Conservation (phyloP, 805 yeast species). For the Myxozyma vanderwaltii region DNA sequence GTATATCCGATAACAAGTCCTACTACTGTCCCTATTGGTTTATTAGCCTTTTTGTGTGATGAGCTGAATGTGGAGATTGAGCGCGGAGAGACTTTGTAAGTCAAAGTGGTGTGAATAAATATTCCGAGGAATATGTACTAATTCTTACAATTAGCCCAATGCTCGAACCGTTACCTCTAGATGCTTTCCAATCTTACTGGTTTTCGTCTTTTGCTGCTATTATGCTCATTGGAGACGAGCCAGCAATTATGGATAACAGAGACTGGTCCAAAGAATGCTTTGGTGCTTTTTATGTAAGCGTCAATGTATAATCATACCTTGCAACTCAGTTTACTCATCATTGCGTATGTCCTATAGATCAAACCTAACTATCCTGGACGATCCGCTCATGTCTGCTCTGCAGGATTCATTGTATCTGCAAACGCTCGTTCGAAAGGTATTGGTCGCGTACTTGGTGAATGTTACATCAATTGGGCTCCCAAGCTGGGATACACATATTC, state of each 20-base stretch:
- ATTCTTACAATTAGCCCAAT: conserved; percentile 52
- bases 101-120: background rate
- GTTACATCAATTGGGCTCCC: conserved; percentile 89
- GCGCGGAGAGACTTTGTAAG: conserved; percentile 71
- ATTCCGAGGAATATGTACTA: background rate
- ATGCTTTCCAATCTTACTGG: conserved; percentile 84
- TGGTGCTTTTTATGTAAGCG: conserved; percentile 65
- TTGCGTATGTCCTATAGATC: conserved; percentile 45
- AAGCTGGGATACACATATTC: conserved; percentile 82
- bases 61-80: conserved; percentile 93
- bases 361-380: conserved; percentile 93
- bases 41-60: conserved; percentile 79
- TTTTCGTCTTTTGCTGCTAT: conserved; percentile 82
- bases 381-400: conserved; percentile 90
- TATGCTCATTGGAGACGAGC: conserved; percentile 75
- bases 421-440: conserved; percentile 92
- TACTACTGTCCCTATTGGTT: conserved; percentile 71
- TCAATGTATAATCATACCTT: background rate
- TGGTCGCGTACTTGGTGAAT: conserved; percentile 80
- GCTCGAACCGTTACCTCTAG: conserved; percentile 73
- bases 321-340: background rate
- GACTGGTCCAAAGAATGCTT: conserved; percentile 94
- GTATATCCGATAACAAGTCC: conserved; percentile 78
- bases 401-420: conserved; percentile 84
- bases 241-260: conserved; percentile 51